These are phyloP conservation scores for Botrytis medusae DNA, from an alignment of 2,329 filamentous ascomycete species.

Conservation along the genomic window DNA sequence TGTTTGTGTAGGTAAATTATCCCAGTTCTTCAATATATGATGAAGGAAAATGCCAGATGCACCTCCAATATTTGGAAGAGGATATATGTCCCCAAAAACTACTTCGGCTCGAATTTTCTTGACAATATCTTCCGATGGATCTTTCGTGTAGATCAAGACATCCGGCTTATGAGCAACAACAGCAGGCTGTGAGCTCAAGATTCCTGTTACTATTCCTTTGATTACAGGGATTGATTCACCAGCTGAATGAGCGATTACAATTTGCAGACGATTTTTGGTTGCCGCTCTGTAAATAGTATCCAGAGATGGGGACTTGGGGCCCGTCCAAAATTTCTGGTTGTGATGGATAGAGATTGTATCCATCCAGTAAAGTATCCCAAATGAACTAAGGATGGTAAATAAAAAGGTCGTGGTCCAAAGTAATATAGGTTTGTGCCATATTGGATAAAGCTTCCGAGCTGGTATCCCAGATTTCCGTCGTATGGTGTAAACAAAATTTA, in stretches of 20 bases:
- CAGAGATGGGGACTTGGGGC: slow-evolving; percentile 23
- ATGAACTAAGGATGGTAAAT: slow-evolving; percentile 30
- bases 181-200: slow-evolving; percentile 24
- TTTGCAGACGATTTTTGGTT: slow-evolving; percentile 31
- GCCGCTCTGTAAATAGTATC: slow-evolving; percentile 34
- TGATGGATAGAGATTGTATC: slow-evolving; percentile 32
- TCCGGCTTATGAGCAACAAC: slow-evolving; percentile 26
- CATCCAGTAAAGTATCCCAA: slow-evolving; percentile 33
- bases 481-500: slow-evolving; percentile 29
- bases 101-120: slow-evolving; percentile 20
- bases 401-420: slow-evolving; percentile 29
- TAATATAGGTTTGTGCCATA: slow-evolving; percentile 32
- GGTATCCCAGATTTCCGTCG: slow-evolving; percentile 25
- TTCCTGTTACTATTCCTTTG: slow-evolving; percentile 25
- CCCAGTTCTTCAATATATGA: slow-evolving; percentile 47
- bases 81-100: not conserved
- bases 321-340: slow-evolving; percentile 29
- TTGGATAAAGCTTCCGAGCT: slow-evolving; percentile 25
- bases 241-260: slow-evolving; percentile 35
- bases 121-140: slow-evolving; percentile 11
- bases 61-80: slow-evolving; percentile 45
- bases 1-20: slow-evolving; percentile 46
- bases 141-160: slow-evolving; percentile 37
- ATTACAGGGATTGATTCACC: slow-evolving; percentile 31
- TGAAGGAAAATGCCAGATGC: slow-evolving; percentile 48